phyloP scores from a whole-genome alignment of 2,329 filamentous ascomycete genomes.

The Plectosphaerella plurivora region DNA sequence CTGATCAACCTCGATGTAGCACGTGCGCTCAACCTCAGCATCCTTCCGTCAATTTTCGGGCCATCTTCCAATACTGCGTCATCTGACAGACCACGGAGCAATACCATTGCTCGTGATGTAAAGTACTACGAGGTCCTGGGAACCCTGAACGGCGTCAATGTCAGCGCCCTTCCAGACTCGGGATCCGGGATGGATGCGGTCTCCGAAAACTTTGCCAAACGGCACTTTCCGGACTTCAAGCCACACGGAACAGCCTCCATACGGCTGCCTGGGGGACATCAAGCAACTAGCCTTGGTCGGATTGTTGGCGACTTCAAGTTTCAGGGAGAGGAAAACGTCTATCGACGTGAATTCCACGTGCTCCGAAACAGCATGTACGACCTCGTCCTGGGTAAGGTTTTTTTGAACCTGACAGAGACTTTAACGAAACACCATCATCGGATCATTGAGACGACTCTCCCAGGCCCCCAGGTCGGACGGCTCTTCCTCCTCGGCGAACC shows the following conservation, averaged over 20 bases:
- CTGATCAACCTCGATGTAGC: too few relatives aligned
- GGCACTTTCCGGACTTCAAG: not conserved
- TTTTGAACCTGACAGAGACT: slow-evolving; percentile 3
- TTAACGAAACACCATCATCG: not conserved
- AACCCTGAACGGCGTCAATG: not conserved
- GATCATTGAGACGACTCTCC: not conserved
- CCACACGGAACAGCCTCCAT: not conserved
- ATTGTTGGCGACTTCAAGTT: not conserved
- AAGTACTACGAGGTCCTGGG: not conserved
- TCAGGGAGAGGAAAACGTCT: not conserved
- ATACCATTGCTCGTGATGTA: not conserved
- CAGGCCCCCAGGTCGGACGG: not conserved
- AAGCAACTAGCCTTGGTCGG: not conserved
- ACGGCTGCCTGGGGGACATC: not conserved
- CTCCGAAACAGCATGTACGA: slow-evolving; percentile 3
- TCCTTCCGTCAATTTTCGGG: too few relatives aligned
- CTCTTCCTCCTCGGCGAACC: slow-evolving; percentile 1
- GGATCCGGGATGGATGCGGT: not conserved
- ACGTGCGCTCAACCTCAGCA: too few relatives aligned
- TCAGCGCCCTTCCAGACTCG: not conserved
- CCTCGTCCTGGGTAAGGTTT: slow-evolving; percentile 1
- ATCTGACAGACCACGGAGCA: not conserved
- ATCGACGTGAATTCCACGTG: not conserved
- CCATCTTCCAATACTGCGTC: too few relatives aligned
- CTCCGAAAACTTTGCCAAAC: not conserved